Evolutionary conservation across 2,329 filamentous ascomycete species (phyloP).

Genomic region (Camptophora hylomeconis): DNA sequence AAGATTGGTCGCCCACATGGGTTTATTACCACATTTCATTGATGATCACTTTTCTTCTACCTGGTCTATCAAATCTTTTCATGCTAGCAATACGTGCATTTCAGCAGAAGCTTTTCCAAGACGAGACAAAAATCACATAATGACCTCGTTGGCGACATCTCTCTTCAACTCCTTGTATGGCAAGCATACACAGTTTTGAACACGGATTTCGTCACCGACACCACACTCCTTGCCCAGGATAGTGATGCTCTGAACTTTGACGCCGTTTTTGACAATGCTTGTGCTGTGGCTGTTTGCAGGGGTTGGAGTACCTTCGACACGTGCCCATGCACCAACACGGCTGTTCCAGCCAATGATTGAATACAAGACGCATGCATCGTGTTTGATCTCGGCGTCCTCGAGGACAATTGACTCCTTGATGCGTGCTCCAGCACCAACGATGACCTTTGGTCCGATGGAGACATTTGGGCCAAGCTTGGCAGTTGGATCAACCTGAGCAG

Average conservation of each 20-base stretch:
- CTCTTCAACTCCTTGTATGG: constrained; percentile 97
- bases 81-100: no score
- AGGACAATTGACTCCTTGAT: constrained; percentile 94
- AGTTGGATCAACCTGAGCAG: constrained; percentile 78
- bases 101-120: no score
- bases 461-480: constrained; percentile 97
- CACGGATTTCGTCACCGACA: constrained; percentile 84
- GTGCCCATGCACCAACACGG: constrained; percentile 92
- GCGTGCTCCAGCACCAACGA: constrained; percentile 73
- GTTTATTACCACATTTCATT: no score
- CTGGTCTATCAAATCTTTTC: no score
- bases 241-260: constrained; percentile 97
- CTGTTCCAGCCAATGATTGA: constrained; percentile 96
- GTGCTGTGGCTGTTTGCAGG: constrained; percentile 80
- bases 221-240: constrained; percentile 93
- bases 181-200: constrained; percentile 96
- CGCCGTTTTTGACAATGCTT: constrained; percentile 90
- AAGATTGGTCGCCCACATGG: no score
- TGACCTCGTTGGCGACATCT: constrained; percentile 62
- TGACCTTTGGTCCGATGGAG: constrained; percentile 79
- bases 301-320: constrained; percentile 88
- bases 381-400: constrained; percentile 89
- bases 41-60: no score
- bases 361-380: constrained; percentile 90
- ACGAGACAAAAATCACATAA: constrained; percentile 50